phyloP scores from a whole-genome alignment of 169 alveolate species.

The Plasmodium berghei region DNA sequence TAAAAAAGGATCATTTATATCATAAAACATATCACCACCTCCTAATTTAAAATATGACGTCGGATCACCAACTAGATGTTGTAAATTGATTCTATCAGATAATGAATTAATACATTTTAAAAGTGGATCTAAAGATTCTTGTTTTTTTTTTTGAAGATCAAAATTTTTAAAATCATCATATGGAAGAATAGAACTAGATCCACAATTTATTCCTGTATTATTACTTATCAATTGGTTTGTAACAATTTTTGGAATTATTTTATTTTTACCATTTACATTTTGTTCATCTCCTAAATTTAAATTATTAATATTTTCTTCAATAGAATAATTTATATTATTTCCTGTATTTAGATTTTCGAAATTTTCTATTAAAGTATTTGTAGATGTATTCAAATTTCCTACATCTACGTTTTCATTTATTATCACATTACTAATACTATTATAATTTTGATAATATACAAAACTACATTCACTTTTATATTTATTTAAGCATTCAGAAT shows the following conservation, averaged over 20 bases:
- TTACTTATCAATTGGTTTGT: background rate
- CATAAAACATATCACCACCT: conserved; percentile 88
- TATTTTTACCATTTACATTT: conserved; percentile 14
- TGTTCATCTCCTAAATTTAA: conserved; percentile 2
- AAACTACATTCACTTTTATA: conserved; percentile 82
- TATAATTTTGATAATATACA: conserved; percentile 79
- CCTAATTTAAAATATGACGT: conserved; percentile 82
- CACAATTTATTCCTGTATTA: background rate
- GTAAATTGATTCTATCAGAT: conserved; percentile 84
- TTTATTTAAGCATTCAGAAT: conserved; percentile 82
- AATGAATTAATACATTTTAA: conserved; percentile 84
- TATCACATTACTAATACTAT: conserved; percentile 53
- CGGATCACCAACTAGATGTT: conserved; percentile 87
- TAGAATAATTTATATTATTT: conserved; percentile 2
- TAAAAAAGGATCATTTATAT: conserved; percentile 86
- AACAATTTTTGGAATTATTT: background rate
- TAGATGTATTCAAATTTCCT: background rate
- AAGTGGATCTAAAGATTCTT: conserved; percentile 84
- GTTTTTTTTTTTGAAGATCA: conserved; percentile 82
- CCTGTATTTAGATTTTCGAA: background rate
- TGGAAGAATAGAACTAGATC: background rate
- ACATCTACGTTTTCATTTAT: conserved; percentile 36
- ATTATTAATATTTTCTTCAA: too few relatives aligned
- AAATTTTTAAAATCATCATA: conserved; percentile 63
- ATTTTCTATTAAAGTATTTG: conserved; percentile 13